Evolutionary conservation across 805 yeast species (phyloP).

Genomic region (Nematodospora valgi): DNA sequence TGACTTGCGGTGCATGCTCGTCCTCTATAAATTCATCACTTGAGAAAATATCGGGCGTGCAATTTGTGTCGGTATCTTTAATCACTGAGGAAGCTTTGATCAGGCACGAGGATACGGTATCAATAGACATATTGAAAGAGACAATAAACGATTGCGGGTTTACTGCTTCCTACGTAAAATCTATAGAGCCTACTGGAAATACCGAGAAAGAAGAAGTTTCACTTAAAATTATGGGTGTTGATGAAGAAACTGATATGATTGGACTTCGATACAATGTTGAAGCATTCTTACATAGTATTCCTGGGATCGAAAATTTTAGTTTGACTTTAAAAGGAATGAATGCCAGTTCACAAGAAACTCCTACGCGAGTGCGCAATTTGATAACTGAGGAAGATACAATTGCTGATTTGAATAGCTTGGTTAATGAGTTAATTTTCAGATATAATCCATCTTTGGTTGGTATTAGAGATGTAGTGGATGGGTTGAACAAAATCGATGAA

Average conservation of each 20-base stretch:
- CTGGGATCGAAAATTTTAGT: slow-evolving; percentile 24
- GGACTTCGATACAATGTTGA: slow-evolving; percentile 37
- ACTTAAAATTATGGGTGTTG: slow-evolving; percentile 33
- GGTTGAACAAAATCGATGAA: slow-evolving; percentile 40
- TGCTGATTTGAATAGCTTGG: slow-evolving; percentile 7
- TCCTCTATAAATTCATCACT: slow-evolving; percentile 35
- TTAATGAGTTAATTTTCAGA: slow-evolving; percentile 37
- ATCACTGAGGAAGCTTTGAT: slow-evolving; percentile 36
- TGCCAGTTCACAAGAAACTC: no score
- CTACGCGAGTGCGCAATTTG: no score
- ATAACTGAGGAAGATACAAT: not conserved
- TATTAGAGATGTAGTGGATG: slow-evolving; percentile 56
- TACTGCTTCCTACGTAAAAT: not conserved
- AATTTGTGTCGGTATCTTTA: slow-evolving; percentile 28
- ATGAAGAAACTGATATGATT: slow-evolving; percentile 22
- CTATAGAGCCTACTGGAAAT: not conserved
- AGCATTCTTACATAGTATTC: slow-evolving; percentile 30
- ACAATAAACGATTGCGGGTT: slow-evolving; percentile 59
- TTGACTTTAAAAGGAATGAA: slow-evolving; percentile 5
- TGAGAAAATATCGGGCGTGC: slow-evolving; percentile 20
- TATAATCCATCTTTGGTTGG: slow-evolving; percentile 56
- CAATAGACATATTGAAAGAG: slow-evolving; percentile 15
- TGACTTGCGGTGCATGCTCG: slow-evolving; percentile 45
- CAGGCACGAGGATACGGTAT: slow-evolving; percentile 13
- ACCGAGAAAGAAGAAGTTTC: slow-evolving; percentile 25